phyloP scores from a whole-genome alignment of 129 eudicot genomes.

The Flaveria bidentis region DNA sequence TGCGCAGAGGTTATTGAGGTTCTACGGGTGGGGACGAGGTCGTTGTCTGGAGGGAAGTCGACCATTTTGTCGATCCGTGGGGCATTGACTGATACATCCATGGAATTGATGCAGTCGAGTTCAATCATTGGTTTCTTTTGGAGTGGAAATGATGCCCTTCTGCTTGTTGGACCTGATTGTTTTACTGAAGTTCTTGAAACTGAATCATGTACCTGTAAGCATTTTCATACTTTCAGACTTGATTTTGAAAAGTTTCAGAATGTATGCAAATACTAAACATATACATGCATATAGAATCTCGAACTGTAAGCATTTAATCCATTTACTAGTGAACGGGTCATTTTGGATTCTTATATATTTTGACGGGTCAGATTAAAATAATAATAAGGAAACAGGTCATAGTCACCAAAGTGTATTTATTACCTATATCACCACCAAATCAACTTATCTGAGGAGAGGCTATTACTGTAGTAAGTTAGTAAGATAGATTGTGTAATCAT shows the following conservation, averaged over 20 bases:
- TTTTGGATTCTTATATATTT: no score
- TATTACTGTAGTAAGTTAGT: no score
- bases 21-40: conserved; percentile 40
- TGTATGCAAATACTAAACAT: neutral
- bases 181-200: conserved; percentile 50
- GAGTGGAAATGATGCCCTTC: conserved; percentile 83
- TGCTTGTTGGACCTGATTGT: conserved; percentile 52
- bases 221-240: conserved; percentile 18
- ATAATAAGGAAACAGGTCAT: neutral
- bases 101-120: conserved; percentile 55
- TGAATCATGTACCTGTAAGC: conserved; percentile 44
- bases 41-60: conserved; percentile 62
- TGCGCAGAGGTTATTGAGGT: conserved; percentile 62
- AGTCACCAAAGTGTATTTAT: neutral
- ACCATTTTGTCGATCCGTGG: conserved; percentile 89
- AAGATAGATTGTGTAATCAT: no score
- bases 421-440: no score
- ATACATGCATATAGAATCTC: no score
- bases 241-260: neutral
- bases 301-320: no score
- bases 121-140: conserved; percentile 36
- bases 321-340: no score
- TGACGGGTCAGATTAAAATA: no score
- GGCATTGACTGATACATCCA: conserved; percentile 85
- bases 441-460: no score